Percentiles rank a stretch among this genome's conserved stretches.
Evolutionary conservation across 345 rosid species (phyloP).

Genomic region (Linum usitatissimum): DNA sequence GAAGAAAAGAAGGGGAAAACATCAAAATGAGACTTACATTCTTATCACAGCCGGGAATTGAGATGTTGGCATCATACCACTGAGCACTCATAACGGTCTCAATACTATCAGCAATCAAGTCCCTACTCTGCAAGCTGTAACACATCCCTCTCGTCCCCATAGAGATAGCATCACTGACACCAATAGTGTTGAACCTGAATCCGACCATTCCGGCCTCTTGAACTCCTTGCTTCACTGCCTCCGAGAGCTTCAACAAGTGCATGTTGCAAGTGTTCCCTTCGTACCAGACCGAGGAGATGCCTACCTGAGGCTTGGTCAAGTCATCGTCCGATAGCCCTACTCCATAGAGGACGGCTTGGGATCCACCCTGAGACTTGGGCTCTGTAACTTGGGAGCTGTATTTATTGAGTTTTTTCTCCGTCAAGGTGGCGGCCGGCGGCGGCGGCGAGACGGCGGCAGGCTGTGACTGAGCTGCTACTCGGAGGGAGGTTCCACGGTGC

Average conservation of each 20-base stretch:
- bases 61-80: slow-evolving; percentile 95
- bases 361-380: slow-evolving; percentile 97
- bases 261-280: slow-evolving; percentile 97
- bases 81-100: slow-evolving; percentile 99
- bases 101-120: slow-evolving; percentile 94
- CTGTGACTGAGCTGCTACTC: slow-evolving; percentile 33
- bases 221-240: slow-evolving; percentile 86
- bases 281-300: slow-evolving; percentile 92
- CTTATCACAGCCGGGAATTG: slow-evolving; percentile 96
- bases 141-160: slow-evolving; percentile 98
- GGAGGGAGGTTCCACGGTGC: slow-evolving; percentile 9
- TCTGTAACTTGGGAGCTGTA: slow-evolving; percentile 80
- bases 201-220: slow-evolving; percentile 81
- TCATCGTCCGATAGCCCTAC: slow-evolving; percentile 86
- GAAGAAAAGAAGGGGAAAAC: background rate
- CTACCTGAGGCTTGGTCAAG: slow-evolving; percentile 72
- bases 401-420: slow-evolving; percentile 49
- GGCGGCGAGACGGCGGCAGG: slow-evolving; percentile 20
- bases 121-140: slow-evolving; percentile 87
- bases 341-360: slow-evolving; percentile 86
- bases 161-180: slow-evolving; percentile 91
- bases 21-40: slow-evolving; percentile 41
- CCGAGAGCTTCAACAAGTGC: slow-evolving; percentile 72
- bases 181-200: slow-evolving; percentile 85
- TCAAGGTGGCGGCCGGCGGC: background rate